A percentile compares a stretch with the other conserved stretches of the same genome.
These are phyloP conservation scores for Boeremia lycopersici DNA, from an alignment of 2,329 filamentous ascomycete species.

Conservation along the genomic window DNA sequence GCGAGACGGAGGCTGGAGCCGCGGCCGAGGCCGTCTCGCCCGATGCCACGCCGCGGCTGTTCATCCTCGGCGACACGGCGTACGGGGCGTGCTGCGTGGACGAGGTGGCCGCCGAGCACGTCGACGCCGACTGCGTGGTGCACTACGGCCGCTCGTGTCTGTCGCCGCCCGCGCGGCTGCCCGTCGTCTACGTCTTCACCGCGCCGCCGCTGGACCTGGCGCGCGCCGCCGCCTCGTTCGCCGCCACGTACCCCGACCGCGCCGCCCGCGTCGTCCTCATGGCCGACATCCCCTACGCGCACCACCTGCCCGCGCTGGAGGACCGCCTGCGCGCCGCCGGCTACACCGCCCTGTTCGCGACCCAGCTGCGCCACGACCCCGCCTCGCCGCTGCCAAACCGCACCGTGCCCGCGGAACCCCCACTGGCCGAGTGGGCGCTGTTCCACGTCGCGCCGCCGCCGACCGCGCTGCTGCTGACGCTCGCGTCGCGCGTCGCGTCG, in stretches of 20 bases:
- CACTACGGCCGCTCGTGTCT: constrained; percentile 94
- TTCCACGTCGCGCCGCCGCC: constrained; percentile 87
- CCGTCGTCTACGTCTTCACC: constrained; percentile 91
- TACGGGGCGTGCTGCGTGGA: constrained; percentile 98
- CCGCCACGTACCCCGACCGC: constrained; percentile 69
- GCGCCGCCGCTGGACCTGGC: constrained; percentile 69
- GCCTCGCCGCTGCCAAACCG: constrained; percentile 84
- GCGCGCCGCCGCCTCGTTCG: constrained; percentile 66
- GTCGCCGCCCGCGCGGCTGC: constrained; percentile 84
- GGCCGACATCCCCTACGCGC: constrained; percentile 86
- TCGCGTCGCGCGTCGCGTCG: constrained; percentile 79
- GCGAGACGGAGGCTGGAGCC: no score
- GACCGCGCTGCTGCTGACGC: constrained; percentile 80
- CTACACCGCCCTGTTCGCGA: constrained; percentile 73
- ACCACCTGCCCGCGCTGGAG: constrained; percentile 69
- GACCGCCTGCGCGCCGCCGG: constrained; percentile 63
- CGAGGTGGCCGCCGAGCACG: constrained; percentile 93
- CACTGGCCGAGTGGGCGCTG: constrained; percentile 71
- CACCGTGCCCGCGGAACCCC: constrained; percentile 62
- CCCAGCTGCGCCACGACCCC: constrained; percentile 77
- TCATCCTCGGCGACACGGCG: constrained; percentile 91
- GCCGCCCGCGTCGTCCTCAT: constrained; percentile 74
- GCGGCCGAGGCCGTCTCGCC: no score
- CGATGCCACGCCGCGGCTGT: constrained; percentile 61
- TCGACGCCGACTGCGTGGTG: constrained; percentile 85